Evolutionary conservation across 2,329 filamentous ascomycete genomes (phyloP), one percentile per base, ranked within the genome.

Genomic region (Neofusicoccum sp.): DNA sequence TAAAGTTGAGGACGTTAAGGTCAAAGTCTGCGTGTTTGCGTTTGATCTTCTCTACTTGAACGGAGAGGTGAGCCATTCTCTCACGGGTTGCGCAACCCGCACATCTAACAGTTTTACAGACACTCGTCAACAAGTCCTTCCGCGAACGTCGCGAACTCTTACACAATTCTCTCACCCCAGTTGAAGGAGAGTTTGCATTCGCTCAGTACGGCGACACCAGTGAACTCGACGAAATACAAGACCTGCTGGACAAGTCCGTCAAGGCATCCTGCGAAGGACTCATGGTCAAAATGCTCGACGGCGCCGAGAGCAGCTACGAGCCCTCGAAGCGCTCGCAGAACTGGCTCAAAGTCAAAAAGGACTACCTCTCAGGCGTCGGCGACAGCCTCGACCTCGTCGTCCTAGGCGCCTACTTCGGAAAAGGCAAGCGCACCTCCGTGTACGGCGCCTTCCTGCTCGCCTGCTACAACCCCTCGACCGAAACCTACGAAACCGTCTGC

Each of bases 271-370:
- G 95, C 73, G 95, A 99, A 80, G 95, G 95, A 9, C 82, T 99
- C 60, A 99, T 99, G 95, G 95, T 99, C 12, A 99, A 99, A 82
- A 99, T 99, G 95, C 80, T 99, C 64, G 94, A 98, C 74, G 95
- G 94, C 0, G 82, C 86, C 6, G 94, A 97, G 77, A 96, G 92
- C 69, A 92, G 91, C 70, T 99, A 99, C 74, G 94, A 98, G 78
- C 95, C 95, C 22, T 96, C 92, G 71, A 97, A 96, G 76, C 89
- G 95, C 67, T 96, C 92, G 78, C 91, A 95, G 64, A 99, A 99
- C 74, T 99, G 95, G 95, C 89, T 99, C 67, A 99, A 99, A 84
- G 79, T 98, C 78, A 99, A 99, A 78, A 99, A 99, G 74, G 95
- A 99, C 74, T 99, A 99, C 75, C 91, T 99, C 62, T 85, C 91